These are phyloP conservation scores for Cnidoscolus chayamansa DNA, from an alignment of 441 rosid genomes.

Conservation along the genomic window DNA sequence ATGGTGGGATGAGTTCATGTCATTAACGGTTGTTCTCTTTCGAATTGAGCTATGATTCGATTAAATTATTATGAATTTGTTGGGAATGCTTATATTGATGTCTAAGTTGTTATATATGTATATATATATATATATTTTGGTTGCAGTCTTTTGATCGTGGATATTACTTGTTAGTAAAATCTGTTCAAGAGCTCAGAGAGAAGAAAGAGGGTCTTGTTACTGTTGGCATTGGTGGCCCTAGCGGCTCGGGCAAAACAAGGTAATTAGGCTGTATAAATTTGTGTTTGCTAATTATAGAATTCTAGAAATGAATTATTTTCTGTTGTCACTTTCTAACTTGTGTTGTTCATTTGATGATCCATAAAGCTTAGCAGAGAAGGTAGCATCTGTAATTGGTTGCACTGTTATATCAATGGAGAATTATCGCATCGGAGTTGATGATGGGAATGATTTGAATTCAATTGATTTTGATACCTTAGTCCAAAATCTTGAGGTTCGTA, in stretches of 20 bases:
- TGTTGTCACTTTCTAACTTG: conserved; percentile 17
- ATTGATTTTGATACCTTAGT: conserved; percentile 84
- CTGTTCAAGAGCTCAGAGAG: conserved; percentile 93
- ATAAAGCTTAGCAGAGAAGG: conserved; percentile 95
- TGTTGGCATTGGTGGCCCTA: conserved; percentile 95
- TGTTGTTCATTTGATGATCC: conserved; percentile 31
- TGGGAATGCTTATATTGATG: not conserved
- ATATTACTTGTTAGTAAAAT: conserved; percentile 76
- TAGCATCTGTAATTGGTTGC: conserved; percentile 92
- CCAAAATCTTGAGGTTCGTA: conserved; percentile 72
- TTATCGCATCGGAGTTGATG: conserved; percentile 74
- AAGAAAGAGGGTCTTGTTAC: conserved; percentile 82
- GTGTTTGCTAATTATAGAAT: conserved; percentile 4
- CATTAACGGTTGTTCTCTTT: too few relatives aligned
- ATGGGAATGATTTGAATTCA: conserved; percentile 78
- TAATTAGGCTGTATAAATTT: conserved; percentile 26
- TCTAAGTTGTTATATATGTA: not conserved
- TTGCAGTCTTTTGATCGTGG: conserved; percentile 90
- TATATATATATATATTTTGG: not conserved
- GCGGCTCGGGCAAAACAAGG: conserved; percentile 98
- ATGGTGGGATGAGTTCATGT: too few relatives aligned
- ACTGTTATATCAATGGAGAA: conserved; percentile 92
- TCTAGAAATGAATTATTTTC: conserved; percentile 13
- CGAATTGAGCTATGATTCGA: not conserved
- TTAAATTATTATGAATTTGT: not conserved